Evolutionary conservation across 2,329 filamentous ascomycete species (phyloP).

Genomic region (Cercospora sojina): DNA sequence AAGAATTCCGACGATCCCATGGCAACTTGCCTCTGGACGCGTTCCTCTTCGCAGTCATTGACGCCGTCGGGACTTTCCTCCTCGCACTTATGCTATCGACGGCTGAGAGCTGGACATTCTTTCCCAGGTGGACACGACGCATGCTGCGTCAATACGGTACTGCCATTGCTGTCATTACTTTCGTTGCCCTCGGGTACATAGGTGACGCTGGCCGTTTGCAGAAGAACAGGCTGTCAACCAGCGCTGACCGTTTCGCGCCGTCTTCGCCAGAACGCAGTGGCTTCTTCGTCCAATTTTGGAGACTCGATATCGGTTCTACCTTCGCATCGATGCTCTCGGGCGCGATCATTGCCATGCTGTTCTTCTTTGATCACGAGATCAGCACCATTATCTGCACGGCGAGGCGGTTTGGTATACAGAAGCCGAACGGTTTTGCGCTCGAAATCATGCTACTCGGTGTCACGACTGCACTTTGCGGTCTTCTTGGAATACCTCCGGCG

Average conservation of each 20-base stretch:
- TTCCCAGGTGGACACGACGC: conserved; percentile 57
- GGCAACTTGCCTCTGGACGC: conserved; percentile 58
- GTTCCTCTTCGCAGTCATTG: conserved; percentile 65
- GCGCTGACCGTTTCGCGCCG: conserved; percentile 1
- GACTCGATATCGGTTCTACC: conserved; percentile 58
- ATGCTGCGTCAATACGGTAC: conserved; percentile 64
- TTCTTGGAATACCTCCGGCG: conserved; percentile 65
- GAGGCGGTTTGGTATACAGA: conserved; percentile 59
- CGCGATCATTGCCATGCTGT: conserved; percentile 63
- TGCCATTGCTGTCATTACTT: conserved; percentile 65
- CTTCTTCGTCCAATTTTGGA: conserved; percentile 66
- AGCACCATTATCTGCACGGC: conserved; percentile 68
- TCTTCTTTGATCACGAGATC: conserved; percentile 70
- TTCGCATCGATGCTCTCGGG: conserved; percentile 63
- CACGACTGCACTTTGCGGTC: conserved; percentile 64
- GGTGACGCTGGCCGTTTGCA: conserved; percentile 60
- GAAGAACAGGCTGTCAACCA: conserved; percentile 41
- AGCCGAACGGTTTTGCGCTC: conserved; percentile 64
- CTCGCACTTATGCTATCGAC: conserved; percentile 62
- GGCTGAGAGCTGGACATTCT: conserved; percentile 55
- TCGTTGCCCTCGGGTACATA: conserved; percentile 62
- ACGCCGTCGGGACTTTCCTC: conserved; percentile 62
- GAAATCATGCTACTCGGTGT: conserved; percentile 63
- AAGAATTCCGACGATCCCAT: conserved; percentile 62
- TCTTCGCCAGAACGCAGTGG: conserved; percentile 49